A percentile compares a stretch with the other conserved stretches of the same genome.
Conservation (phyloP, 345 rosid genomes). For the Nephelium lappaceum region DNA sequence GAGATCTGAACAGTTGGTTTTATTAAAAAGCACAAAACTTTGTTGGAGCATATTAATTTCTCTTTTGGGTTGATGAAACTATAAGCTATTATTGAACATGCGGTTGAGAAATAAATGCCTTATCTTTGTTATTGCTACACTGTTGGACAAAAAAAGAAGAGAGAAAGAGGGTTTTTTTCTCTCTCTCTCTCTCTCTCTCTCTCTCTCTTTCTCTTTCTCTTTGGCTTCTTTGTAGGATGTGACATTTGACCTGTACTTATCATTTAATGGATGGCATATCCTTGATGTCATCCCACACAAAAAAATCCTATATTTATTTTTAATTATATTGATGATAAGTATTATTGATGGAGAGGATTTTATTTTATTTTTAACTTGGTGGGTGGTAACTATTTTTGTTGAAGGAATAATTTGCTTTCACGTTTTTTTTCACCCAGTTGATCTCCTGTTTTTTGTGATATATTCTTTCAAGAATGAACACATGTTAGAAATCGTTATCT, state of each 20-base stretch:
- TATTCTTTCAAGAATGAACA: background rate
- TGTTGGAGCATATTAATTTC: conserved; percentile 5
- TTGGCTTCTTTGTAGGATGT: conserved; percentile 28
- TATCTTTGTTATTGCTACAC: background rate
- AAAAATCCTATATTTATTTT: conserved; percentile 14
- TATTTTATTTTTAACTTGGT: background rate
- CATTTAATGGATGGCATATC: conserved; percentile 36
- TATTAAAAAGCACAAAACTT: background rate
- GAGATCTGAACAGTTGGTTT: conserved; percentile 11
- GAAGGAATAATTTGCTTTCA: background rate
- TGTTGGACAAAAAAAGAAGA: background rate
- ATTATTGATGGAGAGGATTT: background rate
- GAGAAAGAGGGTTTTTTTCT: conserved; percentile 17
- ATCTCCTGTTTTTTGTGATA: background rate
- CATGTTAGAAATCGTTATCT: background rate
- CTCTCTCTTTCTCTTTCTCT: background rate
- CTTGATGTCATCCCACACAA: conserved; percentile 33
- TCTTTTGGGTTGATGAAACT: background rate
- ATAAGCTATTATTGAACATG: conserved; percentile 1
- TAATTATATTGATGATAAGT: background rate
- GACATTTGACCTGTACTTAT: conserved; percentile 33
- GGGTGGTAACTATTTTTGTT: background rate
- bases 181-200: background rate
- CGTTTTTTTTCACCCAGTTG: background rate
- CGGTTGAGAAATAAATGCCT: conserved; percentile 10